phyloP scores from a whole-genome alignment of 495 filamentous ascomycete genomes.

The Hypomontagnella monticulosa region DNA sequence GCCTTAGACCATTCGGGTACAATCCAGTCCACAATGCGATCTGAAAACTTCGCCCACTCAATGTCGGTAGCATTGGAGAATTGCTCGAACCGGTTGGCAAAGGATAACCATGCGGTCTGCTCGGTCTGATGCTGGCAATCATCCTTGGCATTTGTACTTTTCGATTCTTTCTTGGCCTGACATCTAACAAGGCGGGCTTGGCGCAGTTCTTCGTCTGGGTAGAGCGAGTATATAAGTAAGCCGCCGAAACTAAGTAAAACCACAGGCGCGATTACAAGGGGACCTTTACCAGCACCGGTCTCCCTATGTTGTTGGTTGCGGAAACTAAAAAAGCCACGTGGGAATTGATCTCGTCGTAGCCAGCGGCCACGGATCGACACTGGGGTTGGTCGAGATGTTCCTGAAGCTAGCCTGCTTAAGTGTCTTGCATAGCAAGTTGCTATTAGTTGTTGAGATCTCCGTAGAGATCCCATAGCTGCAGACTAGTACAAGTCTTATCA shows the following conservation, averaged over 20 bases:
- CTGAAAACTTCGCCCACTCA: slow-evolving; percentile 69
- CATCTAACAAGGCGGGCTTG: slow-evolving; percentile 21
- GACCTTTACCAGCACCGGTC: slow-evolving; percentile 38
- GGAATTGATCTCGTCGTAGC: slow-evolving; percentile 33
- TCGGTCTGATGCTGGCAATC: slow-evolving; percentile 14
- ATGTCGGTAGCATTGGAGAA: slow-evolving; percentile 61
- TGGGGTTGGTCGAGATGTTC: slow-evolving; percentile 25
- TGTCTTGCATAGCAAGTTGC: slow-evolving; percentile 23
- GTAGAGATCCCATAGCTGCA: slow-evolving; percentile 33
- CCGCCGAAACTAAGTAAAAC: slow-evolving; percentile 48
- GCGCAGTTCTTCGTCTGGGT: slow-evolving; percentile 54
- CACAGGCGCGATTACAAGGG: slow-evolving; percentile 34
- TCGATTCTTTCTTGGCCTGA: slow-evolving; percentile 15
- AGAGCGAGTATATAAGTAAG: slow-evolving; percentile 55
- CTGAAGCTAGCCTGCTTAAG: slow-evolving; percentile 19
- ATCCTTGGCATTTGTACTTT: slow-evolving; percentile 9
- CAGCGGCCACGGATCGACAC: slow-evolving; percentile 18
- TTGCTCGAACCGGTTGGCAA: slow-evolving; percentile 67
- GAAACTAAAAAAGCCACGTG: slow-evolving; percentile 42
- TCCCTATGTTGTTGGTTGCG: slow-evolving; percentile 19
- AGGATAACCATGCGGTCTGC: slow-evolving; percentile 66
- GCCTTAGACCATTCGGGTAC: slow-evolving; percentile 82
- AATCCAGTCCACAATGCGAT: slow-evolving; percentile 73
- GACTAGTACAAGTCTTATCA: slow-evolving; percentile 26
- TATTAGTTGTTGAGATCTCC: slow-evolving; percentile 33